Evolutionary conservation across 1,284 basidiomycete species (phyloP).

Genomic region (Fistulinella cinereoalba): DNA sequence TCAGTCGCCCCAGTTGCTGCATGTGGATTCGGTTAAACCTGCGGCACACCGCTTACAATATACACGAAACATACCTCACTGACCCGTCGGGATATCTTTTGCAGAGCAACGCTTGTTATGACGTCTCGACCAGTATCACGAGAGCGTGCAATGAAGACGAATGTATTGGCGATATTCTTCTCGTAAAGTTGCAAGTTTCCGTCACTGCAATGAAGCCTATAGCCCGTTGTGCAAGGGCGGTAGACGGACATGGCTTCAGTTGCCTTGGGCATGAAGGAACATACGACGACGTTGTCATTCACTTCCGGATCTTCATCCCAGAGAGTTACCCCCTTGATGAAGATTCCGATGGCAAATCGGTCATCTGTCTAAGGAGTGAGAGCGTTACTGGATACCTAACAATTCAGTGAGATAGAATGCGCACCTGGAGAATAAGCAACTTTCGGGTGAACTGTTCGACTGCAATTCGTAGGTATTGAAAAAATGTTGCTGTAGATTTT

Average conservation of each 20-base stretch:
- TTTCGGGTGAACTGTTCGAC: constrained; percentile 55
- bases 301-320: constrained; percentile 64
- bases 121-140: constrained; percentile 46
- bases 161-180: constrained; percentile 49
- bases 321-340: constrained; percentile 55
- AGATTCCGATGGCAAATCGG: constrained; percentile 58
- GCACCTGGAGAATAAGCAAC: constrained; percentile 56
- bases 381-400: no score
- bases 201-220: constrained; percentile 53
- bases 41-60: no score
- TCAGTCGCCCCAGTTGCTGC: constrained; percentile 59
- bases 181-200: constrained; percentile 57
- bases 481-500: constrained; percentile 54
- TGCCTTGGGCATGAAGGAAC: constrained; percentile 56
- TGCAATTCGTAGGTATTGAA: constrained; percentile 55
- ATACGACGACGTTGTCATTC: constrained; percentile 57
- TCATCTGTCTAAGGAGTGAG: constrained; percentile 53
- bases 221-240: constrained; percentile 49
- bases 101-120: constrained; percentile 55
- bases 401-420: background rate
- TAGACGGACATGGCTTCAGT: constrained; percentile 47
- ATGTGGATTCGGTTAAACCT: background rate
- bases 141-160: constrained; percentile 53
- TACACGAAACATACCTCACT: constrained; percentile 39
- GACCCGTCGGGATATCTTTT: constrained; percentile 55